Evolutionary conservation across 169 alveolate species (phyloP), one percentile per base, ranked within the genome.

Genomic region (Eimeria tenella): DNA sequence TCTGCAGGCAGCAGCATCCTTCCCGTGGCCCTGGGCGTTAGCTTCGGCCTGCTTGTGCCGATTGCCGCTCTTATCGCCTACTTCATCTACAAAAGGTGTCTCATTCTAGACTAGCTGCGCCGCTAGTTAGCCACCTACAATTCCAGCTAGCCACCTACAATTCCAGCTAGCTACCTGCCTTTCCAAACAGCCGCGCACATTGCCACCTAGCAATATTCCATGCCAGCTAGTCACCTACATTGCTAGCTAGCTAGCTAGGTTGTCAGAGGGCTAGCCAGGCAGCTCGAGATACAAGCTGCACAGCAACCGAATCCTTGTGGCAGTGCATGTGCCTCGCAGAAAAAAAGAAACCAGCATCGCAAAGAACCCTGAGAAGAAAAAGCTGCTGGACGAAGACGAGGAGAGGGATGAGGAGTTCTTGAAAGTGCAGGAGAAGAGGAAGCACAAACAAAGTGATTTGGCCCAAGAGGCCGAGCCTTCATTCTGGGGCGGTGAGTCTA

Each of bases 381-480:
- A 71, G 10, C 74, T 81, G 17, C 89, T 81, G 17, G 19, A 50
- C 21, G 73, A 19, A 19, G 89, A 81, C 56, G n/a, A 23, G 8
- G 73, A 31, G 52, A 15, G 15, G 31, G 73, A 81, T 3, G 89
- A 81, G 42, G 89, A 81, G 42, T 81, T 81, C 89, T 21, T 62
- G 3, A 53, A 56, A 25, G 70, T 23, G 4, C 23, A 9, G 1
- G 73, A 81, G 17, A 5, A 71, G 17, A 23, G 73, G 42, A 53
- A 81, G 5, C 89, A 90, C 42, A 74, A 58, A 13, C 81, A 53
- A 60, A 75, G 81, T 17, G 94, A 90, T 42, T 23, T 90, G 65
- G 82, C 62, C 23, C 94, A 90, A 82, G 94, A 90, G 71, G 94
- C 94, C 8, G 94, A 90, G 58, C 94, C 89, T 8, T 90, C 94